Evolutionary conservation across 228 moss, liverwort and hornwort genomes (phyloP), one percentile per base, ranked within the genome.

Genomic region (Sphagnum fallax): DNA sequence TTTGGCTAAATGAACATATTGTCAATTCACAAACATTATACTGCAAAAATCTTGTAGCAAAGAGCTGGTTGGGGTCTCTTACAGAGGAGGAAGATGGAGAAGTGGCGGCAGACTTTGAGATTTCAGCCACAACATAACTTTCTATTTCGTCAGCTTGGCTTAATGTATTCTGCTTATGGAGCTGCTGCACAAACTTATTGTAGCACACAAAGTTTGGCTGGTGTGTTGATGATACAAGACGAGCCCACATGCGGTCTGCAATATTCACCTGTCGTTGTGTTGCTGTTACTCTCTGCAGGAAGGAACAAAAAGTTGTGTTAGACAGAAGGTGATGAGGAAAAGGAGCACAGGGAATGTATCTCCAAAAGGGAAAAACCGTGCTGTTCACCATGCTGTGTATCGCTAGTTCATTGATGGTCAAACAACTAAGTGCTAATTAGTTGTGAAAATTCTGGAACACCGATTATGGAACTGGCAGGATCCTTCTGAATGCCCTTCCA

Each of bases 241-340:
- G 89, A 49, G 96, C 96, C 96, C 96, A 97, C 96, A 97, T 93
- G 49, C 96, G 84, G 57, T 97, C 96, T 18, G 78, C 79, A 2
- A 85, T 69, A 65, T 82, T 93, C 50, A 97, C 96, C 53, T 79
- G 81, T 60, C 93, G 88, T 13, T 81, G 75, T 4, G 87, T 82
- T 10, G 75, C 79, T 3, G 90, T 88, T 63, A 84, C 93, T 65
- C 87, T 91, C 95, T 95, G 87, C 65, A 70, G 2, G 32, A 32
- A 5, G 4, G n/a, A 5, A 13, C 10, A 51, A 65, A 65, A 60
- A 60, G 15, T 15, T 1, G 0, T 11, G 15, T 15, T 60, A 11
- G 12, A 60, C 11, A 60, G 11, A 11, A 60, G 15, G 15, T 60
- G 11, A 60, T 15, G 15, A 60, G 11, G 59, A 11, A 11, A 60